Conservation (phyloP, 2,329 filamentous ascomycete genomes). For the Aplosporella prunicola region DNA sequence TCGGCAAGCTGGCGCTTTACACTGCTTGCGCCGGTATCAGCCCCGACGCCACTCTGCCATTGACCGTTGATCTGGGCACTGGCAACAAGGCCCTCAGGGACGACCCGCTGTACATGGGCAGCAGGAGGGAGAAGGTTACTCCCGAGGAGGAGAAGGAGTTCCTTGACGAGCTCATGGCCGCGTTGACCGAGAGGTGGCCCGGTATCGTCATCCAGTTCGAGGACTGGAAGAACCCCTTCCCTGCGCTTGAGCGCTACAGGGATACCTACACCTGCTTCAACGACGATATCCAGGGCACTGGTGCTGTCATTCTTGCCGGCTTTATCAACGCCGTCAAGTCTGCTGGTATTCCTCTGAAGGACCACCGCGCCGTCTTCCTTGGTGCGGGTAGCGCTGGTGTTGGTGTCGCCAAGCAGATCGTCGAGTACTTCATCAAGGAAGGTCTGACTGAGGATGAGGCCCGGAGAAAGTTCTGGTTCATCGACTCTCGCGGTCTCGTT, state of each 20-base stretch:
- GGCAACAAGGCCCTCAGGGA: conserved; percentile 55
- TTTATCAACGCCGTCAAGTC: conserved; percentile 69
- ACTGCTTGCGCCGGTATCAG: conserved; percentile 91
- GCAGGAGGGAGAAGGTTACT: conserved; percentile 70
- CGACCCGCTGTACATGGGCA: conserved; percentile 86
- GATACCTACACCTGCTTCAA: conserved; percentile 93
- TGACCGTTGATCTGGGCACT: conserved; percentile 55
- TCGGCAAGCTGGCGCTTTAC: conserved; percentile 93
- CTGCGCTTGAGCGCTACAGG: conserved; percentile 82
- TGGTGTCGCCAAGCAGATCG: conserved; percentile 94
- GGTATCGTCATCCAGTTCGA: conserved; percentile 83
- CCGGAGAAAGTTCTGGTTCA: conserved; percentile 88
- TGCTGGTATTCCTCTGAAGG: conserved; percentile 73
- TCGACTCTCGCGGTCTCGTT: conserved; percentile 93
- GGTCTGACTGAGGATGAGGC: conserved; percentile 83
- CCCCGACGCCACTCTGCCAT: conserved; percentile 57
- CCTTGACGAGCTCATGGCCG: conserved; percentile 95
- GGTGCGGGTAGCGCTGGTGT: conserved; percentile 93
- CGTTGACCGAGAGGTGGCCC: conserved; percentile 67
- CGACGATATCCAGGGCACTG: conserved; percentile 96
- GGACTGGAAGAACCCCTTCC: conserved; percentile 96
- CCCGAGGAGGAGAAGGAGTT: conserved; percentile 77
- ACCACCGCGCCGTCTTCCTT: conserved; percentile 93
- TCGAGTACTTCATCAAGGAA: conserved; percentile 90
- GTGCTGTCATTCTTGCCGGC: conserved; percentile 84